Evolutionary conservation across 345 rosid species (phyloP).

Genomic region (Aurinia saxatilis): DNA sequence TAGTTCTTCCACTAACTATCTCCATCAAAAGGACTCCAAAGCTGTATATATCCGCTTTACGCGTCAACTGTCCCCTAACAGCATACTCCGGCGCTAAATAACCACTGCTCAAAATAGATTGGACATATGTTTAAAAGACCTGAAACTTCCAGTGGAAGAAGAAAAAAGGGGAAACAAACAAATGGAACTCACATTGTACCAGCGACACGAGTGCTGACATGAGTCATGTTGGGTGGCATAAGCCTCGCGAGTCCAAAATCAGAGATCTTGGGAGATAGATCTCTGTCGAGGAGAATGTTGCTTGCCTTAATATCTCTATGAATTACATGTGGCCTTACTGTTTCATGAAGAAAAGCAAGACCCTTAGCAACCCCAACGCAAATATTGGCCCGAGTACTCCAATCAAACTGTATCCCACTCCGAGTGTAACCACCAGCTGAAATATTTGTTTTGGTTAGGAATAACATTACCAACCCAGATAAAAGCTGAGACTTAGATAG

Average conservation of each 20-base stretch:
- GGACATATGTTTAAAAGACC: slow-evolving; percentile 9
- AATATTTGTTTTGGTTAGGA: background rate
- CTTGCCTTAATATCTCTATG: slow-evolving; percentile 98
- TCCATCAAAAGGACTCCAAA: slow-evolving; percentile 89
- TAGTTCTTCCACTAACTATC: slow-evolving; percentile 82
- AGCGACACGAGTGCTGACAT: slow-evolving; percentile 97
- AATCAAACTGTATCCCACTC: slow-evolving; percentile 58
- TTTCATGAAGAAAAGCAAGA: slow-evolving; percentile 85
- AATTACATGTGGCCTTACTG: slow-evolving; percentile 64
- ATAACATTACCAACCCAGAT: slow-evolving; percentile 1
- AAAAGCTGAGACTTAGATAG: background rate
- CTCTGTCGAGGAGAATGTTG: slow-evolving; percentile 80
- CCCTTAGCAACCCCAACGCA: slow-evolving; percentile 81
- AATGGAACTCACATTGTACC: slow-evolving; percentile 77
- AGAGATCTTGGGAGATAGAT: slow-evolving; percentile 75
- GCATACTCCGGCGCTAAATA: slow-evolving; percentile 99
- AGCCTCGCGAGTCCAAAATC: slow-evolving; percentile 97
- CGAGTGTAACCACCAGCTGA: slow-evolving; percentile 46
- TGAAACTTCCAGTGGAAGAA: background rate
- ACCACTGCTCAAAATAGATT: slow-evolving; percentile 49
- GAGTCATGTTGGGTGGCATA: slow-evolving; percentile 75
- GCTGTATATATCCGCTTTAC: slow-evolving; percentile 91
- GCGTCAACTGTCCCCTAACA: slow-evolving; percentile 78
- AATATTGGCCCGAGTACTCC: slow-evolving; percentile 62
- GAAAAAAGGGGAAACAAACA: background rate